Evolutionary conservation across 257 asterid species (phyloP), one percentile per base, ranked within the genome.

Genomic region (Gentiana dahurica): DNA sequence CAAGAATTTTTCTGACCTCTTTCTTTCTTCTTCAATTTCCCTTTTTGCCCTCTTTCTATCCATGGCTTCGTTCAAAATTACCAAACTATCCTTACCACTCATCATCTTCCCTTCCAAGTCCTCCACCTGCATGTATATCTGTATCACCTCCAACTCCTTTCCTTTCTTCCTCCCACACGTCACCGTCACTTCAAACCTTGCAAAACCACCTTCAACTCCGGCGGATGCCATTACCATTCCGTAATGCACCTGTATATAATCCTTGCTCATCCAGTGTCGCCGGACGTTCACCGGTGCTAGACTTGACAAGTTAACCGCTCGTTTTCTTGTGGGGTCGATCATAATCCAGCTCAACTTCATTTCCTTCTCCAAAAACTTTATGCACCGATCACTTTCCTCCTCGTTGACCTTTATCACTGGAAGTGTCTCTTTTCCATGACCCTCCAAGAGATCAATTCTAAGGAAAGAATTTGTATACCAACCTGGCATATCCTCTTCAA

Each of bases 191-290:
- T 70, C 75, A 53, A 78, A 82, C 67, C 73, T 86, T 2, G 77
- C 80, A 36, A 59, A 47, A 41, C 60, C 83, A 10, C 70, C 71
- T 1, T 47, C 59, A 34, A 0, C 67, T 0, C 65, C 72, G 69
- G 68, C 54, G 24, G 24, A 24, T 5, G 12, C 51, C 64, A 82
- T 43, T 50, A 83, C 83, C 32, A 84, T 80, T n/a, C 78, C 70
- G 66, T 68, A 82, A 3, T 73, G 54, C 10, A 81, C 74, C 56
- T 72, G 73, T 7, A 79, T 52, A 24, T 24, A 24, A n/a, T 79
- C 88, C 41, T 80, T 88, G 50, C 81, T 80, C 44, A 80, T 55
- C 92, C 94, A 82, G 67, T 84, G 82, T 64, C 79, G 81, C 54
- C 63, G 75, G 61, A 79, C 74, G 5, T 73, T 79, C 54, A 82